phyloP scores from a whole-genome alignment of 768 basidiomycete genomes.

The Phylloporus scabripes region DNA sequence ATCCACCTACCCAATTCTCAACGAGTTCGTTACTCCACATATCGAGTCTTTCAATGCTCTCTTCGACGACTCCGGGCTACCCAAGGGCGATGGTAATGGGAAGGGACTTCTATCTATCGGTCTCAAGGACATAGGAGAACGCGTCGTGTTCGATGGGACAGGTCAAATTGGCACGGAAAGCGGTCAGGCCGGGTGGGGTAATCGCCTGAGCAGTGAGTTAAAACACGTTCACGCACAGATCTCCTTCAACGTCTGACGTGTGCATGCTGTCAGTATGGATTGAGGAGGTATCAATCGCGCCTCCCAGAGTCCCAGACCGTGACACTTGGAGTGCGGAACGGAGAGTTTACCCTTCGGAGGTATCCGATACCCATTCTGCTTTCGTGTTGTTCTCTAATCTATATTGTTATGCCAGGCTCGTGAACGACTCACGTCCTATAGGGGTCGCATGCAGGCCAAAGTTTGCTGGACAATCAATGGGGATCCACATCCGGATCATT shows the following conservation, averaged over 20 bases:
- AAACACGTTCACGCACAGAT: slow-evolving; percentile 3
- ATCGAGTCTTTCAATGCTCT: slow-evolving; percentile 95
- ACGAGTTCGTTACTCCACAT: slow-evolving; percentile 91
- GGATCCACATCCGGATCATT: slow-evolving; percentile 60
- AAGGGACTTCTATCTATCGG: slow-evolving; percentile 74
- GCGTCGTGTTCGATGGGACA: slow-evolving; percentile 87
- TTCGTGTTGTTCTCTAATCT: slow-evolving; percentile 6
- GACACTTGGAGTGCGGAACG: slow-evolving; percentile 70
- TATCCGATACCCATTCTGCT: slow-evolving; percentile 27
- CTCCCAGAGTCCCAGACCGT: slow-evolving; percentile 84
- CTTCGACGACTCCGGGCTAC: slow-evolving; percentile 87
- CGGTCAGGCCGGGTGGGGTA: slow-evolving; percentile 63
- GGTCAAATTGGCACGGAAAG: slow-evolving; percentile 48
- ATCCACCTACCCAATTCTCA: slow-evolving; percentile 72
- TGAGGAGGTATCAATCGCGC: slow-evolving; percentile 73
- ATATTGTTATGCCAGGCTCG: slow-evolving; percentile 55
- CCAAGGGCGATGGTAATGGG: slow-evolving; percentile 68
- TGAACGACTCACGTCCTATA: slow-evolving; percentile 89
- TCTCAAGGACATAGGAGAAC: slow-evolving; percentile 79
- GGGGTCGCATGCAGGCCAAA: slow-evolving; percentile 82
- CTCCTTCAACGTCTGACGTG: slow-evolving; percentile 2
- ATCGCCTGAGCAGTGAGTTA: slow-evolving; percentile 75
- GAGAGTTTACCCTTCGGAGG: slow-evolving; percentile 86
- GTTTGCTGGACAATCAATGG: slow-evolving; percentile 74
- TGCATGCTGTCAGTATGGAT: slow-evolving; percentile 70